Evolutionary conservation across 768 basidiomycete species (phyloP).

Genomic region (Fibroporia radiculosa): DNA sequence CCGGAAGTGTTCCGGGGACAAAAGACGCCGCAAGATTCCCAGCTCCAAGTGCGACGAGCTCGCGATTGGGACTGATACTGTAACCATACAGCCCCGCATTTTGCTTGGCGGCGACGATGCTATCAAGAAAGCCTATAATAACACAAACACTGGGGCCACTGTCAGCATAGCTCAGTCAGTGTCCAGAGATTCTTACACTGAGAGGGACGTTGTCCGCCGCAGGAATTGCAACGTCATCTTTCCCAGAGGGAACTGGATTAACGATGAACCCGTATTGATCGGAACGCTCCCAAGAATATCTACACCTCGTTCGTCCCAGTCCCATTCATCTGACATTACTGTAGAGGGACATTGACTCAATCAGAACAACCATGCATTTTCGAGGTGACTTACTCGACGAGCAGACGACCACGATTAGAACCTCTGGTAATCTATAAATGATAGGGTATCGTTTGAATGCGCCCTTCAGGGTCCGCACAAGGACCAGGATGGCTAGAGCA

Average conservation of each 20-base stretch:
- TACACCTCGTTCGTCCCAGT: constrained; percentile 75
- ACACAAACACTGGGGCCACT: constrained; percentile 56
- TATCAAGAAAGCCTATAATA: constrained; percentile 88
- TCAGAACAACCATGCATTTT: not conserved
- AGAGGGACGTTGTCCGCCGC: constrained; percentile 75
- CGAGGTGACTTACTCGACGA: constrained; percentile 58
- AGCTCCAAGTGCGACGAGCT: constrained; percentile 87
- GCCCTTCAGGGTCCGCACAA: constrained; percentile 49
- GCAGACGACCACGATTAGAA: constrained; percentile 76
- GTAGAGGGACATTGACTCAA: constrained; percentile 3
- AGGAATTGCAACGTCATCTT: constrained; percentile 55
- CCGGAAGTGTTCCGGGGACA: constrained; percentile 84
- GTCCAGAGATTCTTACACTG: constrained; percentile 43
- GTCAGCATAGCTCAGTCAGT: constrained; percentile 1
- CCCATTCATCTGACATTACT: constrained; percentile 65
- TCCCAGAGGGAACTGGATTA: constrained; percentile 70
- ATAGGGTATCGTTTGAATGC: constrained; percentile 54
- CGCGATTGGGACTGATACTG: constrained; percentile 88
- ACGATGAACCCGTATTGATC: constrained; percentile 48
- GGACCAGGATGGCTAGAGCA: constrained; percentile 58
- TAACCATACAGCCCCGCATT: constrained; percentile 80
- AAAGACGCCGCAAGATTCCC: constrained; percentile 75
- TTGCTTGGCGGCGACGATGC: constrained; percentile 93
- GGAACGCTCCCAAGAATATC: constrained; percentile 78
- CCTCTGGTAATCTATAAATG: constrained; percentile 83